Evolutionary conservation across 2,329 filamentous ascomycete species (phyloP).

Genomic region (Claviceps sp.): DNA sequence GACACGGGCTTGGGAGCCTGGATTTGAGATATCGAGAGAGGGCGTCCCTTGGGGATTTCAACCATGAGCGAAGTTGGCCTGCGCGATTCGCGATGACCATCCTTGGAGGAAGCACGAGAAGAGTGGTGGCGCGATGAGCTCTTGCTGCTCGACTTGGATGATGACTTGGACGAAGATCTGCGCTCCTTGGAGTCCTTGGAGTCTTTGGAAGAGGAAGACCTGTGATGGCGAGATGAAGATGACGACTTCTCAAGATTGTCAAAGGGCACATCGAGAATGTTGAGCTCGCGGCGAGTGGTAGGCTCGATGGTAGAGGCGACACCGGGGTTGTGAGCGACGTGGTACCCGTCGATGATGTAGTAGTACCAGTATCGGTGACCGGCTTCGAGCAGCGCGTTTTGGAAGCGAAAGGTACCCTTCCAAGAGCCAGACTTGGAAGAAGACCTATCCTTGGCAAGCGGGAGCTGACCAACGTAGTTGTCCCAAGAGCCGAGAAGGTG

Average conservation of each 20-base stretch:
- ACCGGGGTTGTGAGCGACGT: constrained; percentile 90
- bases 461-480: constrained; percentile 88
- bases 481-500: constrained; percentile 98
- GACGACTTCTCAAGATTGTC: constrained; percentile 28
- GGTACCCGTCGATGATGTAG: constrained; percentile 99
- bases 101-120: constrained; percentile 25
- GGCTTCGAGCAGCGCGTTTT: constrained; percentile 70
- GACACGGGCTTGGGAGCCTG: constrained; percentile 79
- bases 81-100: constrained; percentile 28
- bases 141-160: constrained; percentile 18
- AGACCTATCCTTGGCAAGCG: constrained; percentile 76
- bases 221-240: constrained; percentile 24
- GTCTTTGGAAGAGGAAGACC: constrained; percentile 12
- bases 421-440: constrained; percentile 80
- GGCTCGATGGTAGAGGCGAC: constrained; percentile 83
- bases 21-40: constrained; percentile 79
- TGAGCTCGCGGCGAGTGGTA: constrained; percentile 91
- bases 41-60: constrained; percentile 77
- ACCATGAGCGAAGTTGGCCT: constrained; percentile 37
- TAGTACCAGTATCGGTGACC: constrained; percentile 99
- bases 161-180: constrained; percentile 1
- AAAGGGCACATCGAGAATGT: constrained; percentile 84
- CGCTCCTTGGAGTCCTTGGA: constrained; percentile 9
- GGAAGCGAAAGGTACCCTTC: constrained; percentile 95
- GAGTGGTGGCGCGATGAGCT: constrained; percentile 30